A percentile compares a stretch with the other conserved stretches of the same genome.
These are phyloP conservation scores for Cylindrotheca fusiformis DNA, from an alignment of 108 stramenopile species.

Conservation along the genomic window DNA sequence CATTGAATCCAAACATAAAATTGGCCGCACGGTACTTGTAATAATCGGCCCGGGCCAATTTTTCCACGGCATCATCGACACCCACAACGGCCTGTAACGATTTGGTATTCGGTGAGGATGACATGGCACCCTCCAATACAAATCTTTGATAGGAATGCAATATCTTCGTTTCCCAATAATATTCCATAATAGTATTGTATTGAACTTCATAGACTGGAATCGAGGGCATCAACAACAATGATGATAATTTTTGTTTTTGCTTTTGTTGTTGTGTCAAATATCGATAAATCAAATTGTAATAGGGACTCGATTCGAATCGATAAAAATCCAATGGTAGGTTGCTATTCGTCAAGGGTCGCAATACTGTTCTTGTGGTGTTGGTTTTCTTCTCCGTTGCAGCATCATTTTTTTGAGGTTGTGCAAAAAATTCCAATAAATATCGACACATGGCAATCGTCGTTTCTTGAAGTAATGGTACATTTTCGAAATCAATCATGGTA, in stretches of 20 bases:
- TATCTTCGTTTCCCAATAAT: constrained; percentile 16
- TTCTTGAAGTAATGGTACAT: constrained; percentile 7
- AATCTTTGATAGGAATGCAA: constrained; percentile 16
- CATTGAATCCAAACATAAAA: constrained; percentile 36
- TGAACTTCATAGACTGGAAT: constrained; percentile 26
- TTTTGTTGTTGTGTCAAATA: constrained; percentile 1
- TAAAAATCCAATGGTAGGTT: constrained; percentile 29
- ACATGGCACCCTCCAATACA: constrained; percentile 16
- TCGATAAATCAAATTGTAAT: constrained; percentile 13
- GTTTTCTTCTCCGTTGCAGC: background rate
- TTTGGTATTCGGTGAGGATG: constrained; percentile 30
- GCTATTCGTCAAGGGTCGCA: constrained; percentile 33
- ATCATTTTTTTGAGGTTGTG: constrained; percentile 1
- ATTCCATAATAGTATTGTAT: constrained; percentile 20
- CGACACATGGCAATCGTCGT: constrained; percentile 7
- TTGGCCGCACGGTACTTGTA: constrained; percentile 35
- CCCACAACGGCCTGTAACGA: constrained; percentile 16
- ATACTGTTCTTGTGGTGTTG: background rate
- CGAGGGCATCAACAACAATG: background rate
- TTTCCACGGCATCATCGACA: constrained; percentile 21
- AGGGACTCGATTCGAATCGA: constrained; percentile 18
- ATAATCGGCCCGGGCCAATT: constrained; percentile 29
- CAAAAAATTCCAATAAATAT: constrained; percentile 28
- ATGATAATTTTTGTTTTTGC: background rate
- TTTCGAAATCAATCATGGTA: constrained; percentile 11